Base-by-base conservation (phyloP, 176 grass and related monocot genomes). In the Triticum timopheevii region DNA sequence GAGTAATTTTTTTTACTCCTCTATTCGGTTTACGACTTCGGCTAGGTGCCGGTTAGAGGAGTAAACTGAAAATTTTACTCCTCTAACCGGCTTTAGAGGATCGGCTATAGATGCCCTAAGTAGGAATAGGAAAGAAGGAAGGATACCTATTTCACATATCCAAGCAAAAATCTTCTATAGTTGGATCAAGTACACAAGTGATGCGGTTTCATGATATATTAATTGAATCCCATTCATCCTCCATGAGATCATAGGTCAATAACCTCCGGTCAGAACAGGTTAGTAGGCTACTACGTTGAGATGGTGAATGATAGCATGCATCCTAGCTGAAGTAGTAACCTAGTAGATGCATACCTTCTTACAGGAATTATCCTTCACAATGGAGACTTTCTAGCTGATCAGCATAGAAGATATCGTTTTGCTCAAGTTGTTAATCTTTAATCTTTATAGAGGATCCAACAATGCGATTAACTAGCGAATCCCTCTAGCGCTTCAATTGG, bases 381-480 rank as follows among this genome's bases (percentile, higher is more conserved):
- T 58, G 54, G 17, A 20, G 6, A 58, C 54, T 7, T 58, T 58
- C 17, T 58, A 58, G 54, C 54, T 58, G 54, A 58, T 58, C 54
- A 58, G 17, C 5, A 22, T 58, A 12, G 17, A 58, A 58, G 54
- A 58, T 20, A 58, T 11, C 42, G 38, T 73, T 45, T n/a, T 73
- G 70, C 38, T 73, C 10, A 45, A 24, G 70, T 73, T 3, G 0
- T 73, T 73, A 8, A 23, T 22, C 22, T 40, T 42, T 38, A 7
- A 44, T 25, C 39, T 44, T 73, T 73, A 31, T 94, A 98, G 42
- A 98, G 83, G 64, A 98, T 89, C 96, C 96, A 98, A 61, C 96
- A 98, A 61, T 98, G 93, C 0, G 91, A 98, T 45, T 92, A 98
- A 77, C 79, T 80, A 22, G 88, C 45, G 33, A 95, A 85, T 30